These are phyloP conservation scores for Zygosaccharomyces pseudobailii DNA, from an alignment of 1,139 yeast genomes.

Conservation along the genomic window DNA sequence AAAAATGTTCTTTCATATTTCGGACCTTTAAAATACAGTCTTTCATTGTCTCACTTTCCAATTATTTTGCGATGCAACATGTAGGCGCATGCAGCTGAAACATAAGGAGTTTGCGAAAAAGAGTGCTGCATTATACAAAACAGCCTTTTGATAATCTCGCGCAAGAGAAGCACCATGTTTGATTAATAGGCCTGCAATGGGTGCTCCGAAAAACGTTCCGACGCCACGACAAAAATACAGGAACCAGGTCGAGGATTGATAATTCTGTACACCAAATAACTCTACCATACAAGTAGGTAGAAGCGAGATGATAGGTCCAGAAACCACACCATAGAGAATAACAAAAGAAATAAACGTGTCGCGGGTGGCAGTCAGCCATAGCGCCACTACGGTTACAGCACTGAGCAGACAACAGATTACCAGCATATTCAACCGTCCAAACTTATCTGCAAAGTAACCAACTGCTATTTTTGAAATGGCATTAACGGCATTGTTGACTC, in stretches of 20 bases:
- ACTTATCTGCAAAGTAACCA: conserved; percentile 38
- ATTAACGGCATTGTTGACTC: conserved; percentile 41
- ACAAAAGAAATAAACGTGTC: conserved; percentile 38
- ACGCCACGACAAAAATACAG: conserved; percentile 6
- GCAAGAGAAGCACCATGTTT: not conserved
- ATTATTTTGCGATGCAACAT: not conserved
- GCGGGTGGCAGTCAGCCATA: conserved; percentile 36
- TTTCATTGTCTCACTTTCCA: conserved; percentile 2
- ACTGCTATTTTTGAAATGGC: conserved; percentile 39
- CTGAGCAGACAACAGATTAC: conserved; percentile 37
- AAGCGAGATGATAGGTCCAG: conserved; percentile 40
- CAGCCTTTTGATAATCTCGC: conserved; percentile 3
- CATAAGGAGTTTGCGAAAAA: conserved; percentile 3
- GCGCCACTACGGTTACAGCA: conserved; percentile 34
- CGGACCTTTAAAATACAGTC: too few relatives aligned
- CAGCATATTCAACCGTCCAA: conserved; percentile 40
- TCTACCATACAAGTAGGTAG: conserved; percentile 41
- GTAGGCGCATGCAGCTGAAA: not conserved
- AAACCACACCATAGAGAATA: conserved; percentile 38
- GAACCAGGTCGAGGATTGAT: conserved; percentile 23
- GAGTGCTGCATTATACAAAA: conserved; percentile 4
- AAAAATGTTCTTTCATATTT: too few relatives aligned
- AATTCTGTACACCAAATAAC: conserved; percentile 37
- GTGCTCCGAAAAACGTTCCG: conserved; percentile 6
- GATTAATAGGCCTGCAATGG: conserved; percentile 5